Conservation (phyloP, 768 basidiomycete genomes). For the Coprinellus micaceus region DNA sequence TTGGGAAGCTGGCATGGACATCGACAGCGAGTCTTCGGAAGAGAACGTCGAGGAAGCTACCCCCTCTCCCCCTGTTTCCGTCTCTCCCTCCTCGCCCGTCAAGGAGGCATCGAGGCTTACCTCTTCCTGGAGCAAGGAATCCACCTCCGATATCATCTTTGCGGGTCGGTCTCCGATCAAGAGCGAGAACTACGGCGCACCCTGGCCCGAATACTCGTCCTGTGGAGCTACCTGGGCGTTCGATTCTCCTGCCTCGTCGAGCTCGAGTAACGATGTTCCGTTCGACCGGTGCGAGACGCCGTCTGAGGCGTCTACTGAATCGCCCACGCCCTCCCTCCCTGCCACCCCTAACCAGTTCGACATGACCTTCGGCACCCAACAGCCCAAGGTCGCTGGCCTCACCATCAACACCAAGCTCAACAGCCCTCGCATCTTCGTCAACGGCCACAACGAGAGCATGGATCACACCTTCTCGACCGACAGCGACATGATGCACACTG, state of each 20-base stretch:
- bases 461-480: constrained; percentile 43
- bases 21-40: constrained; percentile 55
- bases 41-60: constrained; percentile 38
- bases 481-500: constrained; percentile 72
- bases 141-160: constrained; percentile 45
- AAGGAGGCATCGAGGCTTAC: constrained; percentile 33
- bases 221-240: constrained; percentile 53
- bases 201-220: constrained; percentile 42
- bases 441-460: constrained; percentile 40
- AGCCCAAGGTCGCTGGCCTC: constrained; percentile 37
- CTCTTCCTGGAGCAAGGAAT: constrained; percentile 63
- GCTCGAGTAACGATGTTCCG: constrained; percentile 29
- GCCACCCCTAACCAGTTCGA: constrained; percentile 55
- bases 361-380: constrained; percentile 34
- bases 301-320: constrained; percentile 42
- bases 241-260: constrained; percentile 49
- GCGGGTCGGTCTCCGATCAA: constrained; percentile 31
- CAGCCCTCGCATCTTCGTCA: constrained; percentile 40
- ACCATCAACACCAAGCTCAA: constrained; percentile 58
- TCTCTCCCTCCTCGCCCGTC: constrained; percentile 28
- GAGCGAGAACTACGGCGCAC: constrained; percentile 38
- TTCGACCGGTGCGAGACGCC: constrained; percentile 46
- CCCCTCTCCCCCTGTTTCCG: constrained; percentile 30
- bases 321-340: constrained; percentile 50
- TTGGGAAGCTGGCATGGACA: constrained; percentile 70